Evolutionary conservation across 768 basidiomycete genomes (phyloP), one percentile per base, ranked within the genome.

Genomic region (Amanita rubescens): DNA sequence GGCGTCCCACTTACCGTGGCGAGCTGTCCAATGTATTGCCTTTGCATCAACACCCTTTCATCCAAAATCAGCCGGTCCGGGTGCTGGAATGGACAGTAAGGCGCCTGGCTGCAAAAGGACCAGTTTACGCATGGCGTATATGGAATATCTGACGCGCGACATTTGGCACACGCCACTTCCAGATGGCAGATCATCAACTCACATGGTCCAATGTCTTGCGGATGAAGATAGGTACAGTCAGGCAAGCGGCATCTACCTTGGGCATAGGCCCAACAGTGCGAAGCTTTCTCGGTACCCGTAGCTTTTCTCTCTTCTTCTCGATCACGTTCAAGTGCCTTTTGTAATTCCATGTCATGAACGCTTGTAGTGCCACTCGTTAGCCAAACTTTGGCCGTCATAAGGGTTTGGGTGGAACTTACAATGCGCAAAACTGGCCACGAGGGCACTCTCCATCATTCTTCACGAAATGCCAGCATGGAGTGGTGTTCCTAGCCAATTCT

Each of bases 401-500:
- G 57, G 51, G 57, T 42, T 32, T 8, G 10, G 15, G 32, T 49
- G 49, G 5, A 27, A 61, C 73, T 59, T 61, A 76, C 77, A 75
- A 74, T 55, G 61, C 68, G 57, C 73, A 77, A 6, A 64, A 58
- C 33, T 69, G 66, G 14, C 72, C 75, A 12, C 68, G 60, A 3
- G 71, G 75, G 59, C 75, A 77, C 69, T 68, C 69, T 1, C 72
- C 73, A 19, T 66, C 62, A 58, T 72, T 71, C 49, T 71, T 70
- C 47, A 69, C 57, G 59, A 72, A 75, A 56, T 73, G 70, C 48
- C 67, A 67, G 58, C 73, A 77, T 5, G 72, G 68, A 9, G 66
- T 61, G 22, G 68, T 75, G 51, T 67, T 69, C 62, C 67, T 69
- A 27, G 58, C 55, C 43, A 61, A 60, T 15, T 32, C 24, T 17